Conservation (phyloP, 1,284 basidiomycete genomes). For the Naganishia sp. region DNA sequence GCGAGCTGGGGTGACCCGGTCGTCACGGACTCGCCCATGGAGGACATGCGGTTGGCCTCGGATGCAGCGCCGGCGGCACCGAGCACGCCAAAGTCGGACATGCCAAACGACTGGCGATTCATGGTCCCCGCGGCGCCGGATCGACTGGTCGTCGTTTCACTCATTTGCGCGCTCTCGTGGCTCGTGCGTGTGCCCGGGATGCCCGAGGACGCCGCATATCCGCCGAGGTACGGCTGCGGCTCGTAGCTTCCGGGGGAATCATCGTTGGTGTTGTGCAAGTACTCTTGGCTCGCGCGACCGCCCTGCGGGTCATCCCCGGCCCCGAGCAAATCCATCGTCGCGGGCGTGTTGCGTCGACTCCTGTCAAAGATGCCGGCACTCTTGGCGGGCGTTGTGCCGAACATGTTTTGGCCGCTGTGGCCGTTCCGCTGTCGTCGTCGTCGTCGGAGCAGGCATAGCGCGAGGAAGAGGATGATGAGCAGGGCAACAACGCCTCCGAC, state of each 20-base stretch:
- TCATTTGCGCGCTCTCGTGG: slow-evolving; percentile 13
- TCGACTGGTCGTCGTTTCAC: slow-evolving; percentile 8
- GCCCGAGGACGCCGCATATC: slow-evolving; percentile 16
- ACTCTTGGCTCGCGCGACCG: slow-evolving; percentile 7
- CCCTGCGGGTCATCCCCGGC: slow-evolving; percentile 18
- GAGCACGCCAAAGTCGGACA: slow-evolving; percentile 17
- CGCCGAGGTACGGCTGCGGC: slow-evolving; percentile 15
- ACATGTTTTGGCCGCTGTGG: not conserved
- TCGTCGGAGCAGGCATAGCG: slow-evolving; percentile 18
- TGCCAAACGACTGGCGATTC: slow-evolving; percentile 10
- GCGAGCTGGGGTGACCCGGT: slow-evolving; percentile 12
- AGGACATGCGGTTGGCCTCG: not conserved
- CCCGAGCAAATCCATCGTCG: slow-evolving; percentile 24
- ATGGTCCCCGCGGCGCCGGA: not conserved
- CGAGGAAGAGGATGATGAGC: slow-evolving; percentile 25
- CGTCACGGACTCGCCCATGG: slow-evolving; percentile 6
- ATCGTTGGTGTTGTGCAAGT: slow-evolving; percentile 9
- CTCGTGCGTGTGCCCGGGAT: slow-evolving; percentile 2
- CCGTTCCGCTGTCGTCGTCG: not conserved
- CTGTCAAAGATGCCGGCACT: slow-evolving; percentile 9
- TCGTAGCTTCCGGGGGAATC: slow-evolving; percentile 28
- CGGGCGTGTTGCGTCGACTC: slow-evolving; percentile 19
- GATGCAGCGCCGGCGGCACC: not conserved
- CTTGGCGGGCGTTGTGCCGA: not conserved
- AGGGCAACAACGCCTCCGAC: slow-evolving; percentile 31